phyloP scores from a whole-genome alignment of 192 early-diverging fungal species.

The Backusella psychrophila region DNA sequence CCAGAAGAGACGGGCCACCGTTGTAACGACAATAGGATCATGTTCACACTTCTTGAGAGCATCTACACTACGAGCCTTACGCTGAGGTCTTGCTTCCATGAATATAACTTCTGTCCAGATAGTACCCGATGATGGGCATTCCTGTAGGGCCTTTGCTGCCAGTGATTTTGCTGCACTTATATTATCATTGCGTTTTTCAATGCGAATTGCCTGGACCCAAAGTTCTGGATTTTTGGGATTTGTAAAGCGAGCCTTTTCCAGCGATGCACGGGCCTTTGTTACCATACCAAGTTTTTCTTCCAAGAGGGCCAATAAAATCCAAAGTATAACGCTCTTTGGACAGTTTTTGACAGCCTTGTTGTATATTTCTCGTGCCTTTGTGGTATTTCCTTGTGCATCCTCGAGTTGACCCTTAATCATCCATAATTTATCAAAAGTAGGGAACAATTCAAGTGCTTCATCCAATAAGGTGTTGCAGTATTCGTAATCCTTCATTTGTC shows the following conservation, averaged over 20 bases:
- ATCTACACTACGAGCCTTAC: slow-evolving; percentile 85
- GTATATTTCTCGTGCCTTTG: slow-evolving; percentile 70
- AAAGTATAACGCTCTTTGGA: slow-evolving; percentile 74
- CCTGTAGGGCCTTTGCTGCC: slow-evolving; percentile 89
- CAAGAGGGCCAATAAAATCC: slow-evolving; percentile 77
- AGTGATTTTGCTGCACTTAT: slow-evolving; percentile 66
- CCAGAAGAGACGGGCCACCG: slow-evolving; percentile 93
- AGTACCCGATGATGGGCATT: slow-evolving; percentile 82
- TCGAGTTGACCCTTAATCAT: slow-evolving; percentile 88
- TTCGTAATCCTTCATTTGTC: slow-evolving; percentile 64
- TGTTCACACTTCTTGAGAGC: slow-evolving; percentile 90
- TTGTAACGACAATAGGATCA: slow-evolving; percentile 74
- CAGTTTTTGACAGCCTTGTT: slow-evolving; percentile 71
- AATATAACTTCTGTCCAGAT: slow-evolving; percentile 90
- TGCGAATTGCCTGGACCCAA: slow-evolving; percentile 83
- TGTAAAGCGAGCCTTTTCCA: slow-evolving; percentile 84
- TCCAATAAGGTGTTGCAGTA: slow-evolving; percentile 68
- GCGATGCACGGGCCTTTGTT: slow-evolving; percentile 74
- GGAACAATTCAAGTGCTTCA: slow-evolving; percentile 66
- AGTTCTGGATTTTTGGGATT: slow-evolving; percentile 79
- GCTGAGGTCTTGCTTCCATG: slow-evolving; percentile 80
- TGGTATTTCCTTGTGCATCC: slow-evolving; percentile 54
- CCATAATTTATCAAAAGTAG: slow-evolving; percentile 87
- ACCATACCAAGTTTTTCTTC: slow-evolving; percentile 68
- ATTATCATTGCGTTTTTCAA: slow-evolving; percentile 76